A percentile compares a stretch with the other conserved stretches of the same genome.
phyloP scores from a whole-genome alignment of 1,284 basidiomycete species.

The Puccinia polysora region DNA sequence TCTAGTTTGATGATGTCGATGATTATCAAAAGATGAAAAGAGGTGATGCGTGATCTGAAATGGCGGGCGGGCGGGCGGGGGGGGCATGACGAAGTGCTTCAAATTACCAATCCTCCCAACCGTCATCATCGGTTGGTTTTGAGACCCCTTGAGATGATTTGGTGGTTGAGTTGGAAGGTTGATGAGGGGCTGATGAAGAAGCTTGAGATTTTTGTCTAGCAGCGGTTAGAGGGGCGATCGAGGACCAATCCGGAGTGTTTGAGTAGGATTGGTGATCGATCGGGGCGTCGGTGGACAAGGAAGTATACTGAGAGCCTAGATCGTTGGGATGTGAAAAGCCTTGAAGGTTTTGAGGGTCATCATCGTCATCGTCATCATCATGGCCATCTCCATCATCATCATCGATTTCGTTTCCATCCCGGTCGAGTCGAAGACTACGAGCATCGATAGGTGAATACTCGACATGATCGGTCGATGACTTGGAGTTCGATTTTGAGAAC shows the following conservation, averaged over 20 bases:
- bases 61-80: too few species aligned
- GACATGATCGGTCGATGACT: neutral
- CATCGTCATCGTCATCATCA: constrained; percentile 38
- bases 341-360: constrained; percentile 11
- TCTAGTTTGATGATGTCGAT: too few species aligned
- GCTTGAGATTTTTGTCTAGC: constrained; percentile 25
- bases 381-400: constrained; percentile 4
- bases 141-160: too few species aligned
- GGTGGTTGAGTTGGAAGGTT: neutral
- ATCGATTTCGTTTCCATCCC: too few species aligned
- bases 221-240: constrained; percentile 31
- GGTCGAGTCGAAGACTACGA: neutral
- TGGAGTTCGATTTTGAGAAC: neutral
- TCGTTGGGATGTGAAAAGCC: neutral
- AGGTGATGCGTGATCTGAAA: too few species aligned
- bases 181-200: too few species aligned
- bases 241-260: constrained; percentile 11
- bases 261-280: neutral
- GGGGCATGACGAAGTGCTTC: too few species aligned
- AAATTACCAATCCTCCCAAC: constrained; percentile 42
- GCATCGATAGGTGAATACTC: constrained; percentile 27
- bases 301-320: neutral
- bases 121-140: constrained; percentile 17
- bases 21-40: too few species aligned
- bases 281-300: neutral